Base-by-base conservation (phyloP, 2,329 filamentous ascomycete genomes). In the Aureobasidium sp. region DNA sequence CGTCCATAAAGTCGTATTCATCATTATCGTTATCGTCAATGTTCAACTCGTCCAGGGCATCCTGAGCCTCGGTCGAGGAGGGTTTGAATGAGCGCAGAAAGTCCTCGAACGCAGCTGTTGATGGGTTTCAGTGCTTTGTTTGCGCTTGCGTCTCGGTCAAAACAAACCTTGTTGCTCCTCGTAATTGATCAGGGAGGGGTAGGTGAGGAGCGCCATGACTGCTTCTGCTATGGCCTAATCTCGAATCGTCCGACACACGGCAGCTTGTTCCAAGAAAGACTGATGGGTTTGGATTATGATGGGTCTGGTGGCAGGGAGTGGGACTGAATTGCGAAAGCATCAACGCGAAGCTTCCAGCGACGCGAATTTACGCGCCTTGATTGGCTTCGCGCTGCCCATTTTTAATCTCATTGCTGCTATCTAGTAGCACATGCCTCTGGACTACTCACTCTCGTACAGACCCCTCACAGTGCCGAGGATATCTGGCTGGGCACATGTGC, bases 1-100 rank as follows among this genome's bases (percentile, higher is more conserved):
- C 87, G 72, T 96, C 90, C 85, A 96, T 91, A 71, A 95, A 90
- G 70, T 97, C 91, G 73, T 96, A 90, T 70, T 96, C 91, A 70
- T 96, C 92, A 45, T 90, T 82, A 68, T 88, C 89, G 76, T 95
- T 88, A 71, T 91, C 92, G 73, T 91, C 88, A 66, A 99, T 89
- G 70, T 89, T 89, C 69, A 99, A 85, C 67, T 88, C 86, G 68
- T 90, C 86, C 52, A 99, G 82, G 48, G 91, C 91, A 72, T 92
- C 87, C 42, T 90, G 86, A 67, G 95, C 85, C 63, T 87, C 80
- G 17, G 80, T 76, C 63, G 88, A 71, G n/a, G 82, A 82, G n/a
- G 87, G 87, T 79, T 99, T 97, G 85, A 95, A 99, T 66, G 86
- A 85, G 69, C 83, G 80, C 65, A 99, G 81, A 73, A 99, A 99